These are phyloP conservation scores for Neonothopanus nambi DNA, from an alignment of 1,284 basidiomycete genomes.

Conservation along the genomic window DNA sequence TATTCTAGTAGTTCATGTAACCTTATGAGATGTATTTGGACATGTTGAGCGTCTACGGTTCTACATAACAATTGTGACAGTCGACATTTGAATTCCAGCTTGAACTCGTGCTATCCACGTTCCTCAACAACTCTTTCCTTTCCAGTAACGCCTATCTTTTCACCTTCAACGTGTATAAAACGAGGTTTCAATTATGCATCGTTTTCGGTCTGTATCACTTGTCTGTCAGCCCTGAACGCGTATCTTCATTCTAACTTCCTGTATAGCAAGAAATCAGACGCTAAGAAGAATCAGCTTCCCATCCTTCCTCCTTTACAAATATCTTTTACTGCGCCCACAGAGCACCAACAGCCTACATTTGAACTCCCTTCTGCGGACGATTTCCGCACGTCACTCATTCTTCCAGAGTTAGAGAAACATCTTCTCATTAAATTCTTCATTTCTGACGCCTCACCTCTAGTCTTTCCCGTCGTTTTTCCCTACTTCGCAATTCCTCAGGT, in stretches of 20 bases:
- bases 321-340: constrained; percentile 20
- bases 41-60: not conserved
- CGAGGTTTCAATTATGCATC: constrained; percentile 68
- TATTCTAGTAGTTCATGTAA: not conserved
- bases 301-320: constrained; percentile 30
- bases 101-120: constrained; percentile 76
- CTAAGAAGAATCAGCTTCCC: constrained; percentile 48
- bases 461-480: constrained; percentile 75
- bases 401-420: constrained; percentile 67
- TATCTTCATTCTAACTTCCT: constrained; percentile 29
- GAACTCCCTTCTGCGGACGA: constrained; percentile 66
- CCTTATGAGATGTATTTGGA: not conserved
- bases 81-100: constrained; percentile 19
- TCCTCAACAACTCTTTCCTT: constrained; percentile 49
- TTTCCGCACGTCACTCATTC: constrained; percentile 79
- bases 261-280: constrained; percentile 65
- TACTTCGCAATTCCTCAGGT: constrained; percentile 67
- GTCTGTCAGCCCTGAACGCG: constrained; percentile 17
- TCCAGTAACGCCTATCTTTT: constrained; percentile 33
- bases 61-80: not conserved
- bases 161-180: constrained; percentile 63
- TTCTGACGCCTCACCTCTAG: constrained; percentile 37
- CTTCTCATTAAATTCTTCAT: constrained; percentile 16
- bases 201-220: constrained; percentile 67
- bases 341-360: constrained; percentile 33